Conservation (phyloP, 495 filamentous ascomycete species). For the Cercophora samala region DNA sequence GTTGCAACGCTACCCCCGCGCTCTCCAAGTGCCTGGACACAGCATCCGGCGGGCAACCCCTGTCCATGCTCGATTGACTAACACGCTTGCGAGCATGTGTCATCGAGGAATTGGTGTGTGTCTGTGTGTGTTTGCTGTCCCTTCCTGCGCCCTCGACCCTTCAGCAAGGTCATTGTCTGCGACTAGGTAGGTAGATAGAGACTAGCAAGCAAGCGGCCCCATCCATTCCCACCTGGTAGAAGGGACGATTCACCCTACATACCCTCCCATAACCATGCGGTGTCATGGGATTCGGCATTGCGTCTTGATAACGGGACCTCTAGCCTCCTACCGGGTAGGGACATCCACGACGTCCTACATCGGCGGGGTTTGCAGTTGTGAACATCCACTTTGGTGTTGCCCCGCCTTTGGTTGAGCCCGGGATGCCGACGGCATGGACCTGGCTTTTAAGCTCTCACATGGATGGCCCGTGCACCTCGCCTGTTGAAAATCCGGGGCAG, state of each 20-base stretch:
- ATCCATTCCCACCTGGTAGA: neutral
- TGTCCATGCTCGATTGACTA: neutral
- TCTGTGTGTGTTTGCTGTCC: no score
- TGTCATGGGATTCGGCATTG: neutral
- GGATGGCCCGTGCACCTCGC: neutral
- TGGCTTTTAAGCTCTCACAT: neutral
- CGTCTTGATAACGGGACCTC: neutral
- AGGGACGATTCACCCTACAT: neutral
- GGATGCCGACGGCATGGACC: neutral
- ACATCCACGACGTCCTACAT: constrained; percentile 5
- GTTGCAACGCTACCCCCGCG: neutral
- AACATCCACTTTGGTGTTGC: neutral
- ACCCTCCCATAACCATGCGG: neutral
- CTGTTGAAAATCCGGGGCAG: constrained; percentile 7
- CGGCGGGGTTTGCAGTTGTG: constrained; percentile 1
- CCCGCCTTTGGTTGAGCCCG: neutral
- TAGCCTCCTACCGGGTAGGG: neutral
- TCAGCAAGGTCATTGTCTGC: neutral
- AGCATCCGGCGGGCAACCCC: neutral
- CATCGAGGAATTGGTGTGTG: neutral
- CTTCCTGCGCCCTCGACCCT: neutral
- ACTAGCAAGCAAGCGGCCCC: neutral
- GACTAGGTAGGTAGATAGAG: neutral
- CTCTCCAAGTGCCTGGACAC: constrained; percentile 3
- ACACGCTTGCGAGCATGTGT: neutral